phyloP scores from a whole-genome alignment of 345 rosid species.

The Linum tenue region DNA sequence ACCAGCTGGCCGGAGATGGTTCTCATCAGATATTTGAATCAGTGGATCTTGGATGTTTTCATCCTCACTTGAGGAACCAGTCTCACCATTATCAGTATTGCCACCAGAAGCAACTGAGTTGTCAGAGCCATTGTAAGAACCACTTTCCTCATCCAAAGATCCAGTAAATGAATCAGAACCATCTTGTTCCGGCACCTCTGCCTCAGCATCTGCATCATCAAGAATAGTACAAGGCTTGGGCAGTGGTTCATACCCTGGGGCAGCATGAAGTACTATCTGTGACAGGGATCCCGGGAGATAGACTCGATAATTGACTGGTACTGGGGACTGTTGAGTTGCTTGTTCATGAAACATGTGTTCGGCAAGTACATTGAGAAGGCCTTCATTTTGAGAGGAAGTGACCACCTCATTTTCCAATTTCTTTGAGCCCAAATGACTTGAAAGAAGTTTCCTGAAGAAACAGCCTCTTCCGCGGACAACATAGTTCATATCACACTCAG shows the following conservation, averaged over 20 bases:
- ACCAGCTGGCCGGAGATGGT: slow-evolving; percentile 14
- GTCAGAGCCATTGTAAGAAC: slow-evolving; percentile 62
- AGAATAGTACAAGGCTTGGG: slow-evolving; percentile 76
- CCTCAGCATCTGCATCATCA: slow-evolving; percentile 21
- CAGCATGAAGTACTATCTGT: slow-evolving; percentile 93
- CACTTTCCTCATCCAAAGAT: slow-evolving; percentile 53
- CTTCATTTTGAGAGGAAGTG: slow-evolving; percentile 29
- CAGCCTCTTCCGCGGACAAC: slow-evolving; percentile 94
- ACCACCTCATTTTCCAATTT: slow-evolving; percentile 31
- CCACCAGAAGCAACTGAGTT: slow-evolving; percentile 37
- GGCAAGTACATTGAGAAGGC: slow-evolving; percentile 30
- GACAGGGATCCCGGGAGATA: slow-evolving; percentile 98
- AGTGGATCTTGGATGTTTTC: slow-evolving; percentile 41
- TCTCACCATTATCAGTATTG: slow-evolving; percentile 34
- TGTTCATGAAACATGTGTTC: slow-evolving; percentile 54
- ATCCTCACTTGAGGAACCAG: slow-evolving; percentile 36
- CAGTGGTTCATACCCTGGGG: slow-evolving; percentile 99
- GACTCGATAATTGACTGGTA: slow-evolving; percentile 43
- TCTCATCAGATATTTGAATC: slow-evolving; percentile 60
- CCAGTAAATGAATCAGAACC: slow-evolving; percentile 41
- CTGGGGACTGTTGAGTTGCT: slow-evolving; percentile 31
- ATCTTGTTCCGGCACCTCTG: slow-evolving; percentile 22
- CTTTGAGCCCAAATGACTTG: slow-evolving; percentile 29
- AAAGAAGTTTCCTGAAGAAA: slow-evolving; percentile 48
- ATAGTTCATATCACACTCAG: slow-evolving; percentile 70